phyloP scores from a whole-genome alignment of 371 early-diverging fungal genomes.

The Rhizopus delemar region DNA sequence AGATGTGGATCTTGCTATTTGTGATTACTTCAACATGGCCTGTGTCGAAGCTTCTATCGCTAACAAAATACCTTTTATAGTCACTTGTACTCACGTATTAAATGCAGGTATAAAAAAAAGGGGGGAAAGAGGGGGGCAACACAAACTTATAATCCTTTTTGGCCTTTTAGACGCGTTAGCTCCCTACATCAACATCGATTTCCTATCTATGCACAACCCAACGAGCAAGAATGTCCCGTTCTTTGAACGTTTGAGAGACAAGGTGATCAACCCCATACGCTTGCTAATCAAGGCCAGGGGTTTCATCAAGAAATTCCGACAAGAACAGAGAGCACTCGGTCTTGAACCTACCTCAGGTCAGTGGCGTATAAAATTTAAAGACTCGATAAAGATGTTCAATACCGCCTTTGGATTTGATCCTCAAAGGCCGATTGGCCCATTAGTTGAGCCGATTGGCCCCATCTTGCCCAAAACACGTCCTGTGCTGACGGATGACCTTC shows the following conservation, averaged over 20 bases:
- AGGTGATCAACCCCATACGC: slow-evolving; percentile 10
- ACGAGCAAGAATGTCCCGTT: slow-evolving; percentile 21
- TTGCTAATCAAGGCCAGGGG: neutral
- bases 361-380: neutral
- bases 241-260: slow-evolving; percentile 18
- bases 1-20: slow-evolving; percentile 10
- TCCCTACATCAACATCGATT: slow-evolving; percentile 26
- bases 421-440: slow-evolving; percentile 32
- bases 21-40: slow-evolving; percentile 11
- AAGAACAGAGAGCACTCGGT: slow-evolving; percentile 4
- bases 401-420: slow-evolving; percentile 25
- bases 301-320: slow-evolving; percentile 1
- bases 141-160: neutral
- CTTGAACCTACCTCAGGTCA: slow-evolving; percentile 3
- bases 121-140: too few species aligned
- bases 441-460: slow-evolving; percentile 37
- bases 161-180: slow-evolving; percentile 22
- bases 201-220: slow-evolving; percentile 6
- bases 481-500: slow-evolving; percentile 10
- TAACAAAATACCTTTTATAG: slow-evolving; percentile 8
- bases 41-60: slow-evolving; percentile 14
- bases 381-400: slow-evolving; percentile 27
- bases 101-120: neutral
- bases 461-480: slow-evolving; percentile 25
- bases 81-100: slow-evolving; percentile 2